Evolutionary conservation across 176 grass and related monocot genomes (phyloP).

Genomic region (Carex scoparia): DNA sequence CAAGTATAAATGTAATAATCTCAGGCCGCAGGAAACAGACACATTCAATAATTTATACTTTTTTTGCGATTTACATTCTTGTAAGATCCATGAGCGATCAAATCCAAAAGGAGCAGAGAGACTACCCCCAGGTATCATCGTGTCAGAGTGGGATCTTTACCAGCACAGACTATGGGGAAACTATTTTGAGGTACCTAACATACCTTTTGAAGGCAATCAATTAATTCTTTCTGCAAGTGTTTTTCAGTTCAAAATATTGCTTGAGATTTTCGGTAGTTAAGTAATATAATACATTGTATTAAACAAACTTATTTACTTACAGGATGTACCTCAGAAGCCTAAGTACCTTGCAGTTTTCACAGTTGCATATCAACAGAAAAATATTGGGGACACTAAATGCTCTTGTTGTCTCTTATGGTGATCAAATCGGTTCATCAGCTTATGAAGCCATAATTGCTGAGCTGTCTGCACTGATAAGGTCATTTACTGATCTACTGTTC

Average conservation of each 20-base stretch:
- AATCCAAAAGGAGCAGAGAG: constrained; percentile 36
- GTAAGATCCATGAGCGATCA: constrained; percentile 25
- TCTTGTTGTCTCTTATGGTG: constrained; percentile 70
- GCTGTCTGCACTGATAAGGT: constrained; percentile 92
- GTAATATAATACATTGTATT: background rate
- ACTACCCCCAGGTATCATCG: constrained; percentile 23
- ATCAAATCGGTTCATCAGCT: constrained; percentile 66
- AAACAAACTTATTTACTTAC: constrained; percentile 31
- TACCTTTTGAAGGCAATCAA: background rate
- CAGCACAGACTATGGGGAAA: constrained; percentile 32
- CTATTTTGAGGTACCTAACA: constrained; percentile 23
- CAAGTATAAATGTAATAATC: background rate
- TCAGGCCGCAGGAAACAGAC: background rate
- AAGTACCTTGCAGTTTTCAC: constrained; percentile 94
- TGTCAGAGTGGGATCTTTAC: constrained; percentile 30
- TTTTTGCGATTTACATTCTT: background rate
- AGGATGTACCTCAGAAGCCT: constrained; percentile 61
- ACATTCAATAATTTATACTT: background rate
- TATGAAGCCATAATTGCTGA: constrained; percentile 83
- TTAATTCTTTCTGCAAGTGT: background rate
- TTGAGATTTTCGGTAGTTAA: background rate
- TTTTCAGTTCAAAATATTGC: background rate
- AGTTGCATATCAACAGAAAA: constrained; percentile 82
- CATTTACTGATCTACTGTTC: background rate
- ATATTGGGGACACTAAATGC: constrained; percentile 70